Evolutionary conservation across 495 filamentous ascomycete genomes (phyloP).

Genomic region (Talaromyces adpressus): DNA sequence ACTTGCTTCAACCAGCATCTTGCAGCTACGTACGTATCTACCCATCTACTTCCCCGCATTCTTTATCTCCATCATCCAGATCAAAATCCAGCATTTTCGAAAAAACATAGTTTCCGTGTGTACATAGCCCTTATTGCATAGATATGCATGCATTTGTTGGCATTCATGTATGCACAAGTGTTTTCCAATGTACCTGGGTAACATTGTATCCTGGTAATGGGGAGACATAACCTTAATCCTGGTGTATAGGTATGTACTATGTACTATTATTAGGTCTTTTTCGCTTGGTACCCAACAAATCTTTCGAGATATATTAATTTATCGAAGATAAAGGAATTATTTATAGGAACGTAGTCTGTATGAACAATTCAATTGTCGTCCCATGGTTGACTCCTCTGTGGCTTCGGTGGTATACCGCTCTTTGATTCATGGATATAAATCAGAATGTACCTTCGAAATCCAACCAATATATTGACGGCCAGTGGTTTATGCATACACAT

Average conservation of each 20-base stretch:
- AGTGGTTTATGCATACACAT: background rate
- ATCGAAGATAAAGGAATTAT: background rate
- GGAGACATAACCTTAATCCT: background rate
- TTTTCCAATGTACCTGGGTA: background rate
- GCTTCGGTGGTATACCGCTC: background rate
- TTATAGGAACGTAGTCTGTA: background rate
- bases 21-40: too few relatives aligned
- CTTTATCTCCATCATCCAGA: background rate
- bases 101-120: background rate
- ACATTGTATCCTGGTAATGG: background rate
- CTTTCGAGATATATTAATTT: background rate
- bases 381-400: background rate
- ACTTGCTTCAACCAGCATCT: too few relatives aligned
- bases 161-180: background rate
- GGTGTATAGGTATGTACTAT: background rate
- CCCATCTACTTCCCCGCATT: background rate
- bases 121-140: background rate
- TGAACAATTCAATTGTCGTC: background rate
- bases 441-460: background rate
- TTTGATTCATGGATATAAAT: background rate
- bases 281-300: background rate
- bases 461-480: background rate
- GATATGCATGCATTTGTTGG: too few relatives aligned
- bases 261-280: background rate
- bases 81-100: background rate